These are phyloP conservation scores for Phialemoniopsis sp. DNA, from an alignment of 2,329 filamentous ascomycete species.

Conservation along the genomic window DNA sequence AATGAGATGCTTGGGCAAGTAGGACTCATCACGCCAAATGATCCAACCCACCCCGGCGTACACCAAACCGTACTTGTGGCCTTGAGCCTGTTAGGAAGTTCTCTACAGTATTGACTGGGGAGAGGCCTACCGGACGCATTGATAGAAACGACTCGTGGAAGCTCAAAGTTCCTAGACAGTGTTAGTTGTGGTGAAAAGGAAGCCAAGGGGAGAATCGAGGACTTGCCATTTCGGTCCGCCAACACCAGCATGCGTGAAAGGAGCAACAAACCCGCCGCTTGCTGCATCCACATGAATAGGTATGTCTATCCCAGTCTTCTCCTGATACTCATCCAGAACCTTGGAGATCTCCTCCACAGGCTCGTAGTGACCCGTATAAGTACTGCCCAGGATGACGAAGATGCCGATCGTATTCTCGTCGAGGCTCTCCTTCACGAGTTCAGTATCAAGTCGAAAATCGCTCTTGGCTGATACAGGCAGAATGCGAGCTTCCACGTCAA, in stretches of 20 bases:
- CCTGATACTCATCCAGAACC: constrained; percentile 59
- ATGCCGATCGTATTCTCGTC: constrained; percentile 77
- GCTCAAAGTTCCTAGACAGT: constrained; percentile 49
- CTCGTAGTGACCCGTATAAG: constrained; percentile 72
- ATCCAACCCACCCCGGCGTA: constrained; percentile 69
- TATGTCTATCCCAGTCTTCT: constrained; percentile 57
- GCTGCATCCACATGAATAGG: constrained; percentile 66
- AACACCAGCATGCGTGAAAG: constrained; percentile 52
- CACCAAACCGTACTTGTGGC: constrained; percentile 59
- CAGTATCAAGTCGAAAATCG: constrained; percentile 58
- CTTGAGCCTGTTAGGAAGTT: constrained; percentile 2
- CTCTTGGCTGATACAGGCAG: constrained; percentile 59
- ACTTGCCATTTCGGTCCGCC: constrained; percentile 53
- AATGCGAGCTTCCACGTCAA: constrained; percentile 66
- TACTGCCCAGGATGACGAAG: constrained; percentile 68
- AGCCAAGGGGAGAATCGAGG: no score
- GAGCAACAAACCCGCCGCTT: constrained; percentile 57
- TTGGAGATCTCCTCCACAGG: constrained; percentile 65
- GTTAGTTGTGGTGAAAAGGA: constrained; percentile 3
- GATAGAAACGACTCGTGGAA: constrained; percentile 61
- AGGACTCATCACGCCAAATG: constrained; percentile 62
- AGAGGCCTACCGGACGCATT: constrained; percentile 56
- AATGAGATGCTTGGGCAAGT: constrained; percentile 62
- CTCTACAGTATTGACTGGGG: constrained; percentile 55
- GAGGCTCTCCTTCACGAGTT: constrained; percentile 60